Evolutionary conservation across 805 yeast species (phyloP).

Genomic region (Zygoascus flipseniorum): DNA sequence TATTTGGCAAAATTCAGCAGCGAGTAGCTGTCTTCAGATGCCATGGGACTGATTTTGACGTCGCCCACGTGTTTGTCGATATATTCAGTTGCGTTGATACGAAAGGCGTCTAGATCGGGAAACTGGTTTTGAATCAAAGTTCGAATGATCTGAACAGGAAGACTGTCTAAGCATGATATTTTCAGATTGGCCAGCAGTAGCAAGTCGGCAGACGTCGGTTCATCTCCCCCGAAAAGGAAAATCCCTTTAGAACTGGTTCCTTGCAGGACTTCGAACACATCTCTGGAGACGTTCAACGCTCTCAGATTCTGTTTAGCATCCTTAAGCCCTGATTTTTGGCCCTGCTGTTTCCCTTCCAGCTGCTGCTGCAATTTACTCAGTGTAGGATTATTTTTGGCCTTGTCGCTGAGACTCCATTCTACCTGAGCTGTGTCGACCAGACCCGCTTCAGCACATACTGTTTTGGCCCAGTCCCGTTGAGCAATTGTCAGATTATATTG

Average conservation of each 20-base stretch:
- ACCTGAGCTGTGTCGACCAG: constrained; percentile 3
- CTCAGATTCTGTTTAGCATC: constrained; percentile 12
- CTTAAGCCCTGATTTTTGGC: constrained; percentile 1
- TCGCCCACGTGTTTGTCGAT: background rate
- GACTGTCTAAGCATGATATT: constrained; percentile 5
- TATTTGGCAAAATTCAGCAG: constrained; percentile 4
- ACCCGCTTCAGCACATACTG: constrained; percentile 10
- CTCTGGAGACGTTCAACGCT: constrained; percentile 6
- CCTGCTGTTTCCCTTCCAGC: constrained; percentile 7
- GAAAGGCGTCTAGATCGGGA: constrained; percentile 6
- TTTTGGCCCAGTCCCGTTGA: constrained; percentile 19
- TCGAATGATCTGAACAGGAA: constrained; percentile 12
- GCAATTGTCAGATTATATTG: constrained; percentile 27
- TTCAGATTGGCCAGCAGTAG: constrained; percentile 14
- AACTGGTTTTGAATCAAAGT: constrained; percentile 13
- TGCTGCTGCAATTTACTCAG: constrained; percentile 21
- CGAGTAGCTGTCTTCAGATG: constrained; percentile 1
- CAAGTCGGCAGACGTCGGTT: constrained; percentile 10
- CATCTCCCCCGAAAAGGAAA: constrained; percentile 1
- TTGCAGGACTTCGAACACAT: constrained; percentile 3
- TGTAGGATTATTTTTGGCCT: constrained; percentile 5
- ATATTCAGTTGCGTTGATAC: background rate
- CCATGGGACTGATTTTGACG: background rate
- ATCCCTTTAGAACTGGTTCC: background rate
- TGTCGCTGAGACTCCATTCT: constrained; percentile 3